These are phyloP conservation scores for Eucalyptus rudis DNA, from an alignment of 345 rosid species.

Conservation along the genomic window DNA sequence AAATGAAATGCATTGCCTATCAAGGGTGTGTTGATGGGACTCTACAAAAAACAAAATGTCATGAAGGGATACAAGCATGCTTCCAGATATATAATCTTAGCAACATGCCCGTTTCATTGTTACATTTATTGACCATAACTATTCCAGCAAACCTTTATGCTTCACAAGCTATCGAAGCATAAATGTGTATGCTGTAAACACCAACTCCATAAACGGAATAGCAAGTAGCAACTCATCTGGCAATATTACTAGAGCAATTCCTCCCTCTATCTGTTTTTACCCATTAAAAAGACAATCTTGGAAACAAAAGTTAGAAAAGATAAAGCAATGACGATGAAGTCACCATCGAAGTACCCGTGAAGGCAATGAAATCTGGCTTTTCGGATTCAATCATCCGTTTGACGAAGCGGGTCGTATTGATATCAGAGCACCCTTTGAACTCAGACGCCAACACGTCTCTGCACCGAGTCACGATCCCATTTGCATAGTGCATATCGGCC, in stretches of 20 bases:
- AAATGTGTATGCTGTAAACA: neutral
- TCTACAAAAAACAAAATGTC: neutral
- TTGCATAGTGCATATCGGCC: conserved; percentile 91
- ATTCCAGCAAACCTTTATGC: neutral
- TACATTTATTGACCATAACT: neutral
- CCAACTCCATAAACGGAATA: neutral
- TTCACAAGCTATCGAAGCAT: neutral
- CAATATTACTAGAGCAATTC: neutral
- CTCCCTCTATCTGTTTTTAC: neutral
- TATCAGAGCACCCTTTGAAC: conserved; percentile 64
- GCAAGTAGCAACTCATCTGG: neutral
- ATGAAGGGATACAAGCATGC: neutral
- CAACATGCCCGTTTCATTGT: neutral
- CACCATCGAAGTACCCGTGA: conserved; percentile 34
- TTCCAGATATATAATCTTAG: neutral
- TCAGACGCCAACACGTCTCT: conserved; percentile 53
- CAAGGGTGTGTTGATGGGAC: neutral
- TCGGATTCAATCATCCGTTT: conserved; percentile 55
- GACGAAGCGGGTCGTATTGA: conserved; percentile 70
- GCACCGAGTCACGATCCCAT: conserved; percentile 60
- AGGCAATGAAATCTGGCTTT: conserved; percentile 76
- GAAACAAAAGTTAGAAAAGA: neutral
- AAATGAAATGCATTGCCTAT: neutral
- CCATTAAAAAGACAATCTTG: neutral
- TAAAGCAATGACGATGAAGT: neutral